phyloP scores from a whole-genome alignment of 441 rosid species.

The Jatropha podagrica region DNA sequence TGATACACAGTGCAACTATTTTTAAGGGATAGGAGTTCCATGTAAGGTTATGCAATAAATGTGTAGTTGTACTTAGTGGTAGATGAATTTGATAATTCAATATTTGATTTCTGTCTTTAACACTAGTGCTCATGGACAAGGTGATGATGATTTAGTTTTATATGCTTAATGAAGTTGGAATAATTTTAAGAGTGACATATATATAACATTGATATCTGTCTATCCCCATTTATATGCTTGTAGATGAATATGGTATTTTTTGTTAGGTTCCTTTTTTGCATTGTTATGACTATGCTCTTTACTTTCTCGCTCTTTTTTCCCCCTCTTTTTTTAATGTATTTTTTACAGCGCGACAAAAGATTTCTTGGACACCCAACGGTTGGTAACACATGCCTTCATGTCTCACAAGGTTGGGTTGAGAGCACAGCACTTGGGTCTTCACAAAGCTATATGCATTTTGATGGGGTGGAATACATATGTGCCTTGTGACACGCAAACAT shows the following conservation, averaged over 20 bases:
- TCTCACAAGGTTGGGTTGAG: constrained; percentile 55
- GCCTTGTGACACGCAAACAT: constrained; percentile 44
- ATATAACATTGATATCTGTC: too few species aligned
- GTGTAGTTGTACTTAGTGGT: background rate
- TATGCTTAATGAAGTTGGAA: background rate
- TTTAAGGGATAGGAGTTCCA: background rate
- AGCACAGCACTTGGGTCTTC: constrained; percentile 64
- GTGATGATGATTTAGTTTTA: constrained; percentile 1
- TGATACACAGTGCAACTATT: background rate
- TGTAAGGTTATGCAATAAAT: background rate
- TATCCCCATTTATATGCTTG: background rate
- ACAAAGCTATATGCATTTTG: constrained; percentile 59
- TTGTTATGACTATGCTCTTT: background rate
- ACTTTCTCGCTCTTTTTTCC: too few species aligned
- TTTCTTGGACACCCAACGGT: constrained; percentile 48
- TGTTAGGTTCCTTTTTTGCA: background rate
- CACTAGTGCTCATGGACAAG: background rate
- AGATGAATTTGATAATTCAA: background rate
- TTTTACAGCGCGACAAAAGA: constrained; percentile 57
- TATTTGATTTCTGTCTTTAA: background rate
- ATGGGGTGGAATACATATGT: constrained; percentile 58
- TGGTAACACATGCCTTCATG: constrained; percentile 60
- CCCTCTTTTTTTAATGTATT: background rate
- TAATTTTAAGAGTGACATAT: background rate
- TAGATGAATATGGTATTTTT: background rate